Evolutionary conservation across 768 basidiomycete genomes (phyloP).

Genomic region (Naganishia randhawae): DNA sequence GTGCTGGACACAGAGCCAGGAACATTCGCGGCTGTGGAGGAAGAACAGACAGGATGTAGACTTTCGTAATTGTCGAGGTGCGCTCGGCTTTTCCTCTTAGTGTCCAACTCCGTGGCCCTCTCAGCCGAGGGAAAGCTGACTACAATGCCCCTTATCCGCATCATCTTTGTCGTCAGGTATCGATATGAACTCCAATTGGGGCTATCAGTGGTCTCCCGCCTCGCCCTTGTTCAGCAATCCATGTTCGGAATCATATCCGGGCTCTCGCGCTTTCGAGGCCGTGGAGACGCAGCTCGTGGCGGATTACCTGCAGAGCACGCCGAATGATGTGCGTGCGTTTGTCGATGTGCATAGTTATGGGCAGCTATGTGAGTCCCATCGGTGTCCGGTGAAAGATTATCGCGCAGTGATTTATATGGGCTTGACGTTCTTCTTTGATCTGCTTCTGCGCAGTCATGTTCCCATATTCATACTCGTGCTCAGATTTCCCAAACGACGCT

Average conservation of each 20-base stretch:
- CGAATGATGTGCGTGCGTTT: constrained; percentile 58
- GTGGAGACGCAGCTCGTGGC: constrained; percentile 72
- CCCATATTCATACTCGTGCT: constrained; percentile 72
- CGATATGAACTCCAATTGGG: constrained; percentile 77
- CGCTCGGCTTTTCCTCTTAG: constrained; percentile 16
- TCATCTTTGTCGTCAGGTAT: constrained; percentile 54
- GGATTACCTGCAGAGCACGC: constrained; percentile 56
- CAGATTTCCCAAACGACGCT: constrained; percentile 62
- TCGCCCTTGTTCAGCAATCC: constrained; percentile 54
- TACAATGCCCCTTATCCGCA: too few species aligned
- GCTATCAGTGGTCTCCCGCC: constrained; percentile 64
- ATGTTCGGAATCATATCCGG: constrained; percentile 75
- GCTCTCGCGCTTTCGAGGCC: constrained; percentile 68
- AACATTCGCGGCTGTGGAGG: constrained; percentile 63
- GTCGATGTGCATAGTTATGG: constrained; percentile 77
- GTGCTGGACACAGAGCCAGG: constrained; percentile 69
- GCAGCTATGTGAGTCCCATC: constrained; percentile 63
- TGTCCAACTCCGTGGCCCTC: constrained; percentile 50
- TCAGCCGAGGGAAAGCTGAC: too few species aligned
- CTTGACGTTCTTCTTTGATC: constrained; percentile 3
- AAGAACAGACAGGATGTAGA: constrained; percentile 46
- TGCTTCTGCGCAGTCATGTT: constrained; percentile 60
- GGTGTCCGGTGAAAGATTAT: too few species aligned
- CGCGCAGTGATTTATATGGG: background rate
- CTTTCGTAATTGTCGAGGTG: constrained; percentile 48